Evolutionary conservation across 1,284 basidiomycete species (phyloP).

Genomic region (Cryptococcus wingfieldii): DNA sequence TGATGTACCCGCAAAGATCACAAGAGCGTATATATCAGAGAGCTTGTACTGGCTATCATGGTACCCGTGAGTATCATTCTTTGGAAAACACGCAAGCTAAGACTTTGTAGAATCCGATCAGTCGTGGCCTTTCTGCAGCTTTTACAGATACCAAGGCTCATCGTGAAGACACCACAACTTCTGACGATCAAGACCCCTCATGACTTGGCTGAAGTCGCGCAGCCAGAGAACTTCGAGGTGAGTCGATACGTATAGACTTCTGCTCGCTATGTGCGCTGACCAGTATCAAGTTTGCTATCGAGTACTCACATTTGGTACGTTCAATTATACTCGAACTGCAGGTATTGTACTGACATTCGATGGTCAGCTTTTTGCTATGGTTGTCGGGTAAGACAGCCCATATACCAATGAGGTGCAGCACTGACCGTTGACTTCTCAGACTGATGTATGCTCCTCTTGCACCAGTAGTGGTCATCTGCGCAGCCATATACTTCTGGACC

Average conservation of each 20-base stretch:
- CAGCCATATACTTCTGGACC: conserved; percentile 35
- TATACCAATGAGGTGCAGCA: background rate
- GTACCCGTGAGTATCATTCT: conserved; percentile 29
- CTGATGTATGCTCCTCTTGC: conserved; percentile 35
- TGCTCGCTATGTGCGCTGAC: background rate
- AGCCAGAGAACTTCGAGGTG: conserved; percentile 27
- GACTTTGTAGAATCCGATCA: conserved; percentile 20
- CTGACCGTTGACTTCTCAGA: background rate
- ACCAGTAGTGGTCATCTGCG: conserved; percentile 28
- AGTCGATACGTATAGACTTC: conserved; percentile 2
- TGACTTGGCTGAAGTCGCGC: conserved; percentile 16
- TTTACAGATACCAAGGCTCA: conserved; percentile 27
- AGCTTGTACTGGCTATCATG: conserved; percentile 38
- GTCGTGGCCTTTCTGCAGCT: conserved; percentile 24
- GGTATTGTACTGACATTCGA: background rate
- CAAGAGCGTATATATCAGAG: conserved; percentile 36
- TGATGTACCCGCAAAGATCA: conserved; percentile 29
- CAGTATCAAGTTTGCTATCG: conserved; percentile 21
- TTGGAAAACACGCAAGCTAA: background rate
- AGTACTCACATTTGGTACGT: conserved; percentile 33
- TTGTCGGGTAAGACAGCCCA: conserved; percentile 24
- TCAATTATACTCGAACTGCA: background rate
- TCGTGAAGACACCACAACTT: conserved; percentile 11
- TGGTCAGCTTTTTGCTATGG: conserved; percentile 29
- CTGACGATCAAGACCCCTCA: conserved; percentile 11